Base-by-base conservation (phyloP, 108 stramenopile species). In the Pseudonitzschia delicatissima region DNA sequence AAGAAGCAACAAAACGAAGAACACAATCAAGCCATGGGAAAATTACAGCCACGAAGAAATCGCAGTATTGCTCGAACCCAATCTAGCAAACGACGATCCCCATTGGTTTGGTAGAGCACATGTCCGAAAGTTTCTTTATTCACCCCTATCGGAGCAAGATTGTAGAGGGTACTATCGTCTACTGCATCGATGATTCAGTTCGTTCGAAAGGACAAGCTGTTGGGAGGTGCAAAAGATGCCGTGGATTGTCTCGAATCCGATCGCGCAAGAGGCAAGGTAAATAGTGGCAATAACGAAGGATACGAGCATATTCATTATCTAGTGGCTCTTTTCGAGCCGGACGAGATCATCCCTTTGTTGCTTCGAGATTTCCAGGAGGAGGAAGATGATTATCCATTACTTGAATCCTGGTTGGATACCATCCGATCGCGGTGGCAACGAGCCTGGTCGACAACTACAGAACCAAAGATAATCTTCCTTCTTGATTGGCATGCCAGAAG, bases 361-460 rank as follows among this genome's bases (percentile, higher is more conserved):
- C 35, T 72, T 44, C 71, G 78, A 23, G 35, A 67, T 25, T 63
- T 23, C 37, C 63, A 69, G 17, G 69, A 80, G 11, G 72, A 62
- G 23, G 79, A 80, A 64, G 83, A 84, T 45, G 77, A 84, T 33
- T 84, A 84, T 66, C 83, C 83, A 39, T 20, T 33, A 28, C 51
- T 84, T 5, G 68, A 67, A 51, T 32, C 47, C 17, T 84, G 66
- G 52, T 28, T 84, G 28, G 31, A 42, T 35, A n/a, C 34, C 4
- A 23, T 84, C 11, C 42, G 67, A 45, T 9, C 64, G 9, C 53
- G 40, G 27, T 84, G 77, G 79, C 25, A 73, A 75, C 47, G 28
- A n/a, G 67, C 33, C 44, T 80, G 73, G 79, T 12, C 61, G 28
- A 11, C 36, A 9, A n/a, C 18, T 12, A 11, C 9, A 4, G 53